phyloP scores from a whole-genome alignment of 164 flowering plant genomes.

The Liquidambar formosana region DNA sequence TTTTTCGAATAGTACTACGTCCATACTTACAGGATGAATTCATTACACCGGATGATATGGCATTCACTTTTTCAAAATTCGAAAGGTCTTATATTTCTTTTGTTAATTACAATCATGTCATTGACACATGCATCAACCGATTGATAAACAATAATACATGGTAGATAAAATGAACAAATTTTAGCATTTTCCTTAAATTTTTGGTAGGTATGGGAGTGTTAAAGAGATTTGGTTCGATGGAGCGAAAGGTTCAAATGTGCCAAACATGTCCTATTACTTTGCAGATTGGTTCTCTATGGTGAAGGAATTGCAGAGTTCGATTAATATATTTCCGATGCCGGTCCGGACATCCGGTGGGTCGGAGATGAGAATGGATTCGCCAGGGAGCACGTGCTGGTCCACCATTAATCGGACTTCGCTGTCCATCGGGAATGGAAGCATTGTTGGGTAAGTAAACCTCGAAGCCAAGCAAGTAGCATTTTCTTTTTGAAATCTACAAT shows the following conservation, averaged over 20 bases:
- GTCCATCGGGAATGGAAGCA: constrained; percentile 65
- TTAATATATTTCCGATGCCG: constrained; percentile 92
- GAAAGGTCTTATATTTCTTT: too few relatives aligned
- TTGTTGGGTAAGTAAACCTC: constrained; percentile 43
- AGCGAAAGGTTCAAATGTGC: constrained; percentile 74
- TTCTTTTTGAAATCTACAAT: too few relatives aligned
- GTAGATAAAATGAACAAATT: too few relatives aligned
- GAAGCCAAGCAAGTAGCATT: background rate
- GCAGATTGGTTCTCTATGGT: constrained; percentile 88
- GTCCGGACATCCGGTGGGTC: constrained; percentile 88
- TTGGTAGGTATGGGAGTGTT: constrained; percentile 68
- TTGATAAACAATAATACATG: too few relatives aligned
- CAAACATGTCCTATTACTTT: constrained; percentile 81
- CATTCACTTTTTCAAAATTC: too few relatives aligned
- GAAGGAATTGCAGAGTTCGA: constrained; percentile 76
- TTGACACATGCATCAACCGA: too few relatives aligned
- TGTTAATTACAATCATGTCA: too few relatives aligned
- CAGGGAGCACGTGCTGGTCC: constrained; percentile 83
- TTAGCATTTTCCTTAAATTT: background rate
- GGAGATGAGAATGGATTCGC: constrained; percentile 83
- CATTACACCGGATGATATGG: too few relatives aligned
- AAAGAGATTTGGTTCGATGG: constrained; percentile 97
- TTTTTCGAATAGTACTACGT: too few relatives aligned
- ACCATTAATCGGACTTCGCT: constrained; percentile 65
- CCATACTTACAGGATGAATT: too few relatives aligned